Base-by-base conservation (phyloP, 2,329 filamentous ascomycete species). In the Hymenoscyphus repandus region DNA sequence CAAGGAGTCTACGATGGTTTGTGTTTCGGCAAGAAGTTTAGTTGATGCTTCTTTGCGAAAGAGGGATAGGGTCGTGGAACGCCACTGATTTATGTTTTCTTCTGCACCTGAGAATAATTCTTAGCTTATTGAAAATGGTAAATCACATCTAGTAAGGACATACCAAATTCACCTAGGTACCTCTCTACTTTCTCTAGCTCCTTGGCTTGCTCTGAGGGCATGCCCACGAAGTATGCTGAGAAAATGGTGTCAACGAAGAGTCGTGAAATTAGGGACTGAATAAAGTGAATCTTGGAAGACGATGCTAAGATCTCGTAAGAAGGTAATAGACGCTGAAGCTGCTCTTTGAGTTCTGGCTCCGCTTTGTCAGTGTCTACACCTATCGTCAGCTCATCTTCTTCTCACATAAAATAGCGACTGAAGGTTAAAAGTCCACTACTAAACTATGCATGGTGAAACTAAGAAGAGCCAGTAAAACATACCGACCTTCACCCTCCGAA, bases 51-150 rank as follows among this genome's bases (percentile, higher is more conserved):
- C 78, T 59, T 78, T 79, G 48, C 74, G 74, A 45, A 86, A 66
- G 39, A 83, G 72, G 22, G 78, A 73, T 37, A 86, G 72, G 1
- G 83, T 86, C n/a, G 74, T 72, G 5, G 82, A 79, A 36, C 83
- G 79, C 83, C 83, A 86, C 62, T 82, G 78, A 62, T 85, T 85
- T 54, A 83, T 73, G 30, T 75, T 70, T 54, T 79, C 75, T 41
- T 71, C 69, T 5, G 77, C 72, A 44, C 70, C 72, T 69, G 30
- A 12, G 65, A 62, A 66, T 50, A 18, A 7, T 39, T 51, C 10
- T 56, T 31, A 43, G 44, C 22, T 27, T 27, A 7, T n/a, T 46
- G 47, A 20, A 39, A n/a, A 13, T 12, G 27, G 27, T n/a, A 22
- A 20, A 12, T 38, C 22, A 18, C 12, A 10, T 13, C 17, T 20